phyloP scores from a whole-genome alignment of 768 basidiomycete species.

The Suillus subalutaceus region DNA sequence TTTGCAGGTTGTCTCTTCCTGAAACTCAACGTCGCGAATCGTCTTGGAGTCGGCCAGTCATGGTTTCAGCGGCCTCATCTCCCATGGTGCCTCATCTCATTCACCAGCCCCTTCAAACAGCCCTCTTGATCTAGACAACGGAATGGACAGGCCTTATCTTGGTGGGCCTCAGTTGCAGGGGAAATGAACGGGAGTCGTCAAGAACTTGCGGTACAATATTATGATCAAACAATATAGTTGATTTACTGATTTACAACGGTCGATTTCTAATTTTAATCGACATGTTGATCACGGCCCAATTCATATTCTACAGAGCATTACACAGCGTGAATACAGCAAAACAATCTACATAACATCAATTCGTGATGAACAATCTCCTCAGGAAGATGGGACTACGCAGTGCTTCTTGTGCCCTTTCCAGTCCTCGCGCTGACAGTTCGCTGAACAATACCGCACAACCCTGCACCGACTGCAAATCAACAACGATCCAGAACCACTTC shows the following conservation, averaged over 20 bases:
- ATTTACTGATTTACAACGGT: not conserved
- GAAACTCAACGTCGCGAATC: not conserved
- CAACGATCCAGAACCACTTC: constrained; percentile 18
- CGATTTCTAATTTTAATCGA: not conserved
- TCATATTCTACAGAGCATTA: not conserved
- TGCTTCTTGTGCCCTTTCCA: constrained; percentile 50
- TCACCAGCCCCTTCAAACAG: not conserved
- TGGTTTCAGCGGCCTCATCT: too few species aligned
- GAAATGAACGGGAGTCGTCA: too few species aligned
- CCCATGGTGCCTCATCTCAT: not conserved
- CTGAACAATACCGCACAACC: constrained; percentile 44
- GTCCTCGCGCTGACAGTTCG: constrained; percentile 46
- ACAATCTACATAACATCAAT: not conserved
- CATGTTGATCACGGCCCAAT: not conserved
- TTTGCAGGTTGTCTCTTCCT: not conserved
- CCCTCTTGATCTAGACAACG: not conserved
- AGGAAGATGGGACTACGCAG: constrained; percentile 22
- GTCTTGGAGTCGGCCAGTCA: not conserved
- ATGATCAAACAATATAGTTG: not conserved
- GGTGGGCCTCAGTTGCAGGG: not conserved
- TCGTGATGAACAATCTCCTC: not conserved
- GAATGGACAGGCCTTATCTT: not conserved
- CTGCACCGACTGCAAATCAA: constrained; percentile 42
- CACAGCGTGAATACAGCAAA: not conserved
- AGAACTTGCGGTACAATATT: not conserved